A percentile compares a stretch with the other conserved stretches of the same genome.
Conservation (phyloP, 1,139 yeast genomes). For the Lizanozyma gosingica region DNA sequence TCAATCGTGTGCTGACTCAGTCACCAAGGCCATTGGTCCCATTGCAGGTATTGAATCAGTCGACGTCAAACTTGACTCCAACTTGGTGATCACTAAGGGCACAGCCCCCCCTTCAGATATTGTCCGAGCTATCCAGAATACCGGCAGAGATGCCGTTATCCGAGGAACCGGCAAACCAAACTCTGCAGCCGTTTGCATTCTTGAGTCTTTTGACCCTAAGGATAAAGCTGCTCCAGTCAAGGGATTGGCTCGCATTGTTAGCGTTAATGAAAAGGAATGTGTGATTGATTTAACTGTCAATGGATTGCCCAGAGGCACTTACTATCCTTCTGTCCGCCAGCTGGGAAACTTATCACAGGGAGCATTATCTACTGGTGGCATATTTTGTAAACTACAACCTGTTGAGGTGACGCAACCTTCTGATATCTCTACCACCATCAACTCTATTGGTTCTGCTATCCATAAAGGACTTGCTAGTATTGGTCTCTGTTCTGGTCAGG, state of each 20-base stretch:
- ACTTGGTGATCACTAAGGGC: constrained; percentile 59
- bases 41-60: constrained; percentile 39
- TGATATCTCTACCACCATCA: constrained; percentile 22
- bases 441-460: constrained; percentile 29
- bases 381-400: constrained; percentile 39
- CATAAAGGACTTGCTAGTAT: constrained; percentile 7
- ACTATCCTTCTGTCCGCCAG: constrained; percentile 59
- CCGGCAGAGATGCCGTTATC: constrained; percentile 83
- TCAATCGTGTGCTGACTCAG: constrained; percentile 55
- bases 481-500: constrained; percentile 46
- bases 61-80: constrained; percentile 43
- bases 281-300: constrained; percentile 73
- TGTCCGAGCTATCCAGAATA: constrained; percentile 53
- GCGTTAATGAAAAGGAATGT: constrained; percentile 42
- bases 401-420: constrained; percentile 35
- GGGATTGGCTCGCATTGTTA: constrained; percentile 84
- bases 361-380: constrained; percentile 57
- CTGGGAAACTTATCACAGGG: constrained; percentile 76
- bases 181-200: constrained; percentile 84
- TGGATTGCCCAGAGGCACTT: constrained; percentile 56
- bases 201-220: constrained; percentile 57
- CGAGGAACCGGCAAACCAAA: constrained; percentile 86
- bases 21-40: constrained; percentile 40
- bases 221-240: constrained; percentile 56
- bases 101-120: constrained; percentile 61